These are phyloP conservation scores for Mortierella polycephala DNA, from an alignment of 371 early-diverging fungal genomes.

Conservation along the genomic window DNA sequence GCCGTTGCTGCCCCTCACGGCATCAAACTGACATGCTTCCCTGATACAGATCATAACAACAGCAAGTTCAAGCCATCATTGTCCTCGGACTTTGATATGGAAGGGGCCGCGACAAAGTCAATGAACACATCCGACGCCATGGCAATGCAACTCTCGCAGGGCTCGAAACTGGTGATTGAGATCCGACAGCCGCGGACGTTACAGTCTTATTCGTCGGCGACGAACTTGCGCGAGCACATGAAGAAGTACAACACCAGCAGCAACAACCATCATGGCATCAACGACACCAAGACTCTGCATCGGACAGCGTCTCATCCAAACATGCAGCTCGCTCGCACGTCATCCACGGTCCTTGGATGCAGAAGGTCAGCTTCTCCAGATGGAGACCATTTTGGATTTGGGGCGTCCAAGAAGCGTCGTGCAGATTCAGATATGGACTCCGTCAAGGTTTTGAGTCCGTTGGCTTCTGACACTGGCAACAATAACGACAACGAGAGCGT, in stretches of 20 bases:
- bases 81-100: background rate
- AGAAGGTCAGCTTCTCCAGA: conserved; percentile 16
- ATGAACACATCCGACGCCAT: conserved; percentile 21
- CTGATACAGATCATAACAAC: background rate
- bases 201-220: conserved; percentile 15
- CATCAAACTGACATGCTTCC: conserved; percentile 31
- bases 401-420: conserved; percentile 25
- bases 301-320: conserved; percentile 13
- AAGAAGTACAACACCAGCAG: background rate
- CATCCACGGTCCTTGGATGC: conserved; percentile 8
- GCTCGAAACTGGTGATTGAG: conserved; percentile 34
- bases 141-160: conserved; percentile 21
- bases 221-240: conserved; percentile 1
- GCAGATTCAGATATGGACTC: conserved; percentile 5
- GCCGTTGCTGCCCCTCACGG: background rate
- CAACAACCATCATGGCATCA: background rate
- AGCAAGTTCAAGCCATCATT: background rate
- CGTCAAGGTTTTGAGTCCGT: background rate
- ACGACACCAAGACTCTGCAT: background rate
- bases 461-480: background rate
- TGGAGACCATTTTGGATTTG: background rate
- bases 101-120: background rate
- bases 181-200: conserved; percentile 15
- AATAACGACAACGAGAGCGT: background rate
- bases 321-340: conserved; percentile 8